These are phyloP conservation scores for Boletus sp. DNA, from an alignment of 768 basidiomycete species.

Conservation along the genomic window DNA sequence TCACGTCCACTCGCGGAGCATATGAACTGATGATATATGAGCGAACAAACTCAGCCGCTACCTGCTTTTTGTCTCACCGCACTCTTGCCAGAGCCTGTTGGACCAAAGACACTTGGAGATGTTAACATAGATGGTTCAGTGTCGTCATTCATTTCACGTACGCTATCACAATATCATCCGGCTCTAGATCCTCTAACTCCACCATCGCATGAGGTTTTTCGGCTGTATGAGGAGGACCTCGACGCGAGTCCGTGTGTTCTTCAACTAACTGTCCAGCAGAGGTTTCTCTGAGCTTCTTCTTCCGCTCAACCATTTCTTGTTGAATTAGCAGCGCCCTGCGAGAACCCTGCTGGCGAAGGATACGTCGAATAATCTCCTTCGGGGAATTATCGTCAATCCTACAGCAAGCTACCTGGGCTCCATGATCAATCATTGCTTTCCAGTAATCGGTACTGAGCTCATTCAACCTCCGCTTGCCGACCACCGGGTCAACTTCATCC, in stretches of 20 bases:
- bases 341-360: neutral
- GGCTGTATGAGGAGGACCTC: neutral
- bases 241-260: no score
- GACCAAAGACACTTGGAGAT: slow-evolving; percentile 8
- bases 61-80: neutral
- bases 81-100: slow-evolving; percentile 16
- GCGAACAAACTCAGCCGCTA: neutral
- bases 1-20: neutral
- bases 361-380: slow-evolving; percentile 1
- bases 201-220: neutral
- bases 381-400: slow-evolving; percentile 7
- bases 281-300: no score
- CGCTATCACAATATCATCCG: slow-evolving; percentile 10
- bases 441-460: slow-evolving; percentile 11
- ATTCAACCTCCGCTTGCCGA: slow-evolving; percentile 16
- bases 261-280: neutral
- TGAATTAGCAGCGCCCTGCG: neutral
- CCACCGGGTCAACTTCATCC: neutral
- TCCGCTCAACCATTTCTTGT: slow-evolving; percentile 4
- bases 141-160: neutral
- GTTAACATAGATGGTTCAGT: neutral
- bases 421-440: slow-evolving; percentile 8
- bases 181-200: neutral
- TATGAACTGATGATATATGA: slow-evolving; percentile 11
- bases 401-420: slow-evolving; percentile 6